Base-by-base conservation (phyloP, 768 basidiomycete species). In the Terana coerulea region DNA sequence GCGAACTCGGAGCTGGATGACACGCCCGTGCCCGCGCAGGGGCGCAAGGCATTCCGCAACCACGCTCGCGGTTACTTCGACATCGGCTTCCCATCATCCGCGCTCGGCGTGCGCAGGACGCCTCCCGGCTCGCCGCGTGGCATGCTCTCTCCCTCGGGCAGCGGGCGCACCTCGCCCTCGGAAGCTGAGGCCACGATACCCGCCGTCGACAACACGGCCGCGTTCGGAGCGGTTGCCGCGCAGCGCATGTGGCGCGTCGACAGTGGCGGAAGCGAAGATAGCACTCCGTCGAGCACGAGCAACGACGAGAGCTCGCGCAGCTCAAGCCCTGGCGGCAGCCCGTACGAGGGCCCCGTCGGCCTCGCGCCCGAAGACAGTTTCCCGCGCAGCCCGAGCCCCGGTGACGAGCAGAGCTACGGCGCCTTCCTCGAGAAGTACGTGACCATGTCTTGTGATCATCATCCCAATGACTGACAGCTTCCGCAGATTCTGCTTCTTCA, bases 401-500 rank as follows among this genome's bases (percentile, higher is more conserved):
- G 47, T 26, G 56, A 58, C 50, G 50, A 53, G 47, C 59, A 56
- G 36, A 73, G 73, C 55, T 88, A 88, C 61, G 74, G 72, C 53
- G 75, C 79, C 52, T 81, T 90, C 53, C 63, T 90, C 52, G 79
- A 80, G 66, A 81, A 73, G 87, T 87, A 59, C 40, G 81, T 74
- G 14, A 26, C 12, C 28, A 12, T 22, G 10, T 42, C 36, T n/a
- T n/a, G n/a, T n/a, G n/a, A n/a, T n/a, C n/a, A n/a, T n/a, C n/a
- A n/a, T n/a, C n/a, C n/a, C n/a, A n/a, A n/a, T n/a, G n/a, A 36
- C 68, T 43, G 35, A 31, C 7, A 19, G 56, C 35, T 49, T 15
- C 22, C 21, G 11, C 48, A 91, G 88, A 59, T 90, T 86, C 66
- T 91, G 88, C 70, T 91, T 90, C 69, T 91, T 79, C 67, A 90